Conservation (phyloP, 306 rosid genomes). For the Vigna trinervia region DNA sequence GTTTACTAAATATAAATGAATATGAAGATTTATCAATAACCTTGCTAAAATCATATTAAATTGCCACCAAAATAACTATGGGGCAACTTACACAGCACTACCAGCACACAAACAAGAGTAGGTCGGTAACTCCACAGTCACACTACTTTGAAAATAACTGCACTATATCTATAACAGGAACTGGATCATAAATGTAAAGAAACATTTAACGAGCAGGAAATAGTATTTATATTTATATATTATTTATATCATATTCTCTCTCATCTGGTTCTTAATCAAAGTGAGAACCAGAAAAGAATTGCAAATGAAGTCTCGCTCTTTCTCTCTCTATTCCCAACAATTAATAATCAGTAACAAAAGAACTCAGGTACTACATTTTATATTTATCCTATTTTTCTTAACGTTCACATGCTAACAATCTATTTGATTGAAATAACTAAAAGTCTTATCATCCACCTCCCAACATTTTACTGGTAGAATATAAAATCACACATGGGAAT, state of each 20-base stretch:
- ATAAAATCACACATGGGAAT: constrained; percentile 2
- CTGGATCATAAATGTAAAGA: background rate
- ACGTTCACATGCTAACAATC: background rate
- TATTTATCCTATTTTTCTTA: background rate
- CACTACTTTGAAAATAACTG: constrained; percentile 12
- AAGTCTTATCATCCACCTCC: constrained; percentile 24
- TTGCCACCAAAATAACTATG: too few relatives aligned
- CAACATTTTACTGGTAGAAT: constrained; percentile 12
- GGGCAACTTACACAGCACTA: background rate
- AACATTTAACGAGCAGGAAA: background rate
- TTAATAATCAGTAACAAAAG: background rate
- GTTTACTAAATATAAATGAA: too few relatives aligned
- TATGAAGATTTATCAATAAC: too few relatives aligned
- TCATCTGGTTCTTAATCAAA: background rate
- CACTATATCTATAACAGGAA: background rate
- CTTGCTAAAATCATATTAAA: too few relatives aligned
- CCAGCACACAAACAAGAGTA: background rate
- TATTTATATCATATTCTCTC: background rate
- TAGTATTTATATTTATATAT: background rate
- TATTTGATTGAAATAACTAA: constrained; percentile 9
- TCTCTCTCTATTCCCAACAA: background rate
- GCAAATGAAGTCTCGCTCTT: background rate
- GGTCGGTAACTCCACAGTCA: background rate
- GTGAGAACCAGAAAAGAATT: background rate
- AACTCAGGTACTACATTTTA: background rate